These are phyloP conservation scores for Gnomoniopsis sp. DNA, from an alignment of 2,329 filamentous ascomycete genomes.

Conservation along the genomic window DNA sequence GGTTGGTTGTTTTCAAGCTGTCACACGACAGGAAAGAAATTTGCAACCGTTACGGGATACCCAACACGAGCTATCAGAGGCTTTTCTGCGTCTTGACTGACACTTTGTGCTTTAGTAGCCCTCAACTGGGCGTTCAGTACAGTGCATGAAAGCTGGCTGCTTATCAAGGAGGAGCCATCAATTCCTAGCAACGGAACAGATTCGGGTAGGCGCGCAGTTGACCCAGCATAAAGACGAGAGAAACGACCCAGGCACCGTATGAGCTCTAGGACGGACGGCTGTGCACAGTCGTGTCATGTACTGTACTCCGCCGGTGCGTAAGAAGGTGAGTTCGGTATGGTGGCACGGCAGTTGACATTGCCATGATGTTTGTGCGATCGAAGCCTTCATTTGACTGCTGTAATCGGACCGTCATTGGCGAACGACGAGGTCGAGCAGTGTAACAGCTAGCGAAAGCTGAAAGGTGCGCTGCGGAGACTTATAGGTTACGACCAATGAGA, in stretches of 20 bases:
- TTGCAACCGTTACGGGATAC: conserved; percentile 3
- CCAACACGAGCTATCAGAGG: conserved; percentile 5
- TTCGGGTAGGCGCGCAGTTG: neutral
- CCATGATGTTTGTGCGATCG: neutral
- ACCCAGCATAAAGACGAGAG: neutral
- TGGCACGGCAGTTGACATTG: neutral
- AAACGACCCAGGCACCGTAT: neutral
- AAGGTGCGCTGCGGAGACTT: neutral
- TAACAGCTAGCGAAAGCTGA: neutral
- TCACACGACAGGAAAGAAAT: conserved; percentile 12
- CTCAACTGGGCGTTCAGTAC: neutral
- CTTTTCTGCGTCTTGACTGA: neutral
- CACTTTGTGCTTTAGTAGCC: neutral
- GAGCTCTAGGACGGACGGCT: neutral
- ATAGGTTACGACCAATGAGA: neutral
- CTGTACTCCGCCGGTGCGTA: neutral
- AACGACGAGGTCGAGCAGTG: neutral
- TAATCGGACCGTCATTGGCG: conserved; percentile 1
- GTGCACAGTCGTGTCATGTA: neutral
- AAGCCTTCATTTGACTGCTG: neutral
- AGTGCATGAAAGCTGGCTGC: neutral
- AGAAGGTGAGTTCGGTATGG: neutral
- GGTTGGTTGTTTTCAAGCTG: neutral
- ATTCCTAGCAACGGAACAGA: neutral
- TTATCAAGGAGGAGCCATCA: neutral